phyloP scores from a whole-genome alignment of 441 rosid species.

The Theobroma grandiflorum region DNA sequence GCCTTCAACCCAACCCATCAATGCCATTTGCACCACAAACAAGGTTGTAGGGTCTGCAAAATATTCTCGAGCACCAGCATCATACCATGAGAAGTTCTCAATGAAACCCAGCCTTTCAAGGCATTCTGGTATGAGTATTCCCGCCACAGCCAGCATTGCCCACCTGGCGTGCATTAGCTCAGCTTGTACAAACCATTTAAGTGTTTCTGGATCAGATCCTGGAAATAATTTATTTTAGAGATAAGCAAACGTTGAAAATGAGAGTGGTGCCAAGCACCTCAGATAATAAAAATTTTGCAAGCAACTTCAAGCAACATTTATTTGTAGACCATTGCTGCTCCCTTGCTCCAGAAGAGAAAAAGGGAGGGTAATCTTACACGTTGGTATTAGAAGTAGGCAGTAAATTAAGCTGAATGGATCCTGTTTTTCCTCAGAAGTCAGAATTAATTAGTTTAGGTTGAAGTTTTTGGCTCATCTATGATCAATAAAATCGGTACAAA shows the following conservation, averaged over 20 bases:
- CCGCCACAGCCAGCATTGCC: conserved; percentile 95
- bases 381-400: not conserved
- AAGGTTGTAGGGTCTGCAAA: conserved; percentile 84
- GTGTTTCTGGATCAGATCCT: conserved; percentile 88
- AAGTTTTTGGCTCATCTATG: not conserved
- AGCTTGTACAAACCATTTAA: conserved; percentile 95
- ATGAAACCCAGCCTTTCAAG: conserved; percentile 75
- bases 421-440: not conserved
- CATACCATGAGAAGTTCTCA: conserved; percentile 82
- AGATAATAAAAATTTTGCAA: not conserved
- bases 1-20: conserved; percentile 97
- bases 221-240: conserved; percentile 11
- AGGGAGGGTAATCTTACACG: not conserved
- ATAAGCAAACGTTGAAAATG: not conserved
- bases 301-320: not conserved
- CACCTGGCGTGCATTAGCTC: conserved; percentile 87
- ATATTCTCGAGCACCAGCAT: conserved; percentile 77
- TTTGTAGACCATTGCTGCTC: not conserved
- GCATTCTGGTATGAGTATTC: conserved; percentile 81
- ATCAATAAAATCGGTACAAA: not conserved
- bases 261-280: not conserved
- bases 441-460: not conserved
- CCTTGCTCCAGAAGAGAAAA: not conserved
- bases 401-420: not conserved
- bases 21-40: conserved; percentile 68